Evolutionary conservation across 2,329 filamentous ascomycete species (phyloP), one percentile per base, ranked within the genome.

Genomic region (Colletotrichum aenigma): DNA sequence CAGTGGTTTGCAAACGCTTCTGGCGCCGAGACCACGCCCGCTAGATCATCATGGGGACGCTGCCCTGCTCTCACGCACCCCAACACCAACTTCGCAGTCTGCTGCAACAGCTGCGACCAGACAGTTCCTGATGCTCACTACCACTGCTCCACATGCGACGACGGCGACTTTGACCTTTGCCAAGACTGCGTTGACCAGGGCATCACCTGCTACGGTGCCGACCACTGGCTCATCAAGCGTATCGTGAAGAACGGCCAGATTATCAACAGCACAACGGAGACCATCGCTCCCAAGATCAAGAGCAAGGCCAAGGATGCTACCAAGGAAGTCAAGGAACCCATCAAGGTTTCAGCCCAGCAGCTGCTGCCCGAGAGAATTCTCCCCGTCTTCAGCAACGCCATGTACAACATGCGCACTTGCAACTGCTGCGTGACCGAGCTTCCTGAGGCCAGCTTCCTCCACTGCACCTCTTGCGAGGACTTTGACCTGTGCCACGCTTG

Each of bases 201-300:
- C 77, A 89, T 94, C 74, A 91, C 94, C 55, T 99, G 97, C 87
- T 91, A 93, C 77, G 93, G 93, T 73, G 90, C 93, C 34, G 91
- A 92, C 77, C 97, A 99, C 86, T 98, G 96, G 96, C 89, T 99
- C 85, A 96, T 98, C 84, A 98, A 98, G 91, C 94, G 97, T 74
- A 92, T 92, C 77, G 91, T 98, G 77, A 89, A 93, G 81, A 90
- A 96, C 75, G 96, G 96, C 66, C 89, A 92, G 78, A 93, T 98
- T 72, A 91, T 95, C 78, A 95, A 92, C 85, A 98, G 96, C 88
- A 95, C 91, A 26, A 98, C 96, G 2, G 95, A 98, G 86, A 94
- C 90, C 28, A 89, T 98, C 74, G 88, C 91, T 48, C 93, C 94
- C 71, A 95, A 94, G 86, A 81, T 85, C 28, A 88, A 88, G 81